phyloP scores from a whole-genome alignment of 805 yeast species.

The Hanseniaspora mollemarum region DNA sequence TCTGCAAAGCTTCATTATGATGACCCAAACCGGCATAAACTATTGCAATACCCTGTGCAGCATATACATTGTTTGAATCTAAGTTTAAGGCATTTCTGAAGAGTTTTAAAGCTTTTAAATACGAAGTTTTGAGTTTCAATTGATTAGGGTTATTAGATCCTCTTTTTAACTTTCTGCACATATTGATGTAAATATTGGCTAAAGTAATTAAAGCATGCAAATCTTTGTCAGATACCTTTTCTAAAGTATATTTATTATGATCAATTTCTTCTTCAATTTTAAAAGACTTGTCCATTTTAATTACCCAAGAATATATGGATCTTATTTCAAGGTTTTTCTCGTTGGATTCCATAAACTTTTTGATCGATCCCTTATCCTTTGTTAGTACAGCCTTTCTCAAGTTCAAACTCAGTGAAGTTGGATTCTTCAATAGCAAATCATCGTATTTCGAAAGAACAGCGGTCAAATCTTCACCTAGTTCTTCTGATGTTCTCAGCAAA shows the following conservation, averaged over 20 bases:
- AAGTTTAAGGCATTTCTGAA: slow-evolving; percentile 77
- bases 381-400: slow-evolving; percentile 58
- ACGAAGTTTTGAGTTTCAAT: slow-evolving; percentile 56
- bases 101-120: slow-evolving; percentile 80
- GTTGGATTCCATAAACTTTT: slow-evolving; percentile 41
- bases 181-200: slow-evolving; percentile 72
- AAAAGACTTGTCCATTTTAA: slow-evolving; percentile 46
- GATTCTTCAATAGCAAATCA: slow-evolving; percentile 45
- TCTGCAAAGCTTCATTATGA: slow-evolving; percentile 64
- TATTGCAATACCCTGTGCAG: slow-evolving; percentile 96
- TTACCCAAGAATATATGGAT: slow-evolving; percentile 85
- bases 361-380: slow-evolving; percentile 43
- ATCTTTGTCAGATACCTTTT: slow-evolving; percentile 76
- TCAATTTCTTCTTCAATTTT: slow-evolving; percentile 46
- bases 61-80: slow-evolving; percentile 79
- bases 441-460: slow-evolving; percentile 36
- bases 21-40: slow-evolving; percentile 78
- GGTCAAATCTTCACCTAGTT: slow-evolving; percentile 24
- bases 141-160: slow-evolving; percentile 34
- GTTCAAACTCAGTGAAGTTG: slow-evolving; percentile 64
- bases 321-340: slow-evolving; percentile 68
- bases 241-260: slow-evolving; percentile 77
- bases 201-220: slow-evolving; percentile 77
- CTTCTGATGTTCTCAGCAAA: slow-evolving; percentile 62
- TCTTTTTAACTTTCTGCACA: slow-evolving; percentile 65